These are phyloP conservation scores for Russula emetica DNA, from an alignment of 768 basidiomycete species.

Conservation along the genomic window DNA sequence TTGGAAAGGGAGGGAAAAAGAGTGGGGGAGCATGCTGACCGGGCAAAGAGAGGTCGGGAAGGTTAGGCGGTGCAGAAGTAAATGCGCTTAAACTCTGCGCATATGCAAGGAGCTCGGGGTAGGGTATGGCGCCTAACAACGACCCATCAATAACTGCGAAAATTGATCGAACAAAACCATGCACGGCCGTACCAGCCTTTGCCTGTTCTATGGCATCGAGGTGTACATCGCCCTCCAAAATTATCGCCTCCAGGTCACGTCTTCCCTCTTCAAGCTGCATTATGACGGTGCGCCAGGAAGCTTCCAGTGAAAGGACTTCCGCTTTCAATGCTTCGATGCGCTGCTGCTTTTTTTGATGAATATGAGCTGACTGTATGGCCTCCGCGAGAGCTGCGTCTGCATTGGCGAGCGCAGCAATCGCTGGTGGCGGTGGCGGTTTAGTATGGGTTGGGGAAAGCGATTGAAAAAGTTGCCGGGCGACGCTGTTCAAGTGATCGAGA, in stretches of 20 bases:
- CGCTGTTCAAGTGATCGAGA: constrained; percentile 53
- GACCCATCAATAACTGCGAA: not conserved
- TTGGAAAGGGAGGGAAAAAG: constrained; percentile 89
- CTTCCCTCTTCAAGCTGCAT: constrained; percentile 60
- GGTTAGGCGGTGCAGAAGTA: constrained; percentile 84
- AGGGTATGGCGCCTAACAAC: constrained; percentile 64
- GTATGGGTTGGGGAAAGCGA: constrained; percentile 66
- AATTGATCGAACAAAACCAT: not conserved
- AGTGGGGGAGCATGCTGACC: constrained; percentile 72
- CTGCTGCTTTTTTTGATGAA: constrained; percentile 73
- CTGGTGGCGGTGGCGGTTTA: constrained; percentile 58
- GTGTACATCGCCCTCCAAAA: constrained; percentile 72
- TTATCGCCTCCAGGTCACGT: constrained; percentile 60
- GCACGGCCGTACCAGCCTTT: constrained; percentile 53
- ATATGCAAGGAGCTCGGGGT: constrained; percentile 78
- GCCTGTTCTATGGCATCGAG: constrained; percentile 67
- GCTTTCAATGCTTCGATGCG: constrained; percentile 66
- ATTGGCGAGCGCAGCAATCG: constrained; percentile 51
- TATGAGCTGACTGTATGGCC: constrained; percentile 59
- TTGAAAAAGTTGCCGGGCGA: constrained; percentile 66
- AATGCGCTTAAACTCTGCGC: constrained; percentile 82
- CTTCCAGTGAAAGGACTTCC: constrained; percentile 66
- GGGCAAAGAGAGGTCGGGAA: constrained; percentile 67
- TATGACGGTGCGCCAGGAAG: constrained; percentile 65
- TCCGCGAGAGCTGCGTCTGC: constrained; percentile 61